Evolutionary conservation across 2,329 filamentous ascomycete species (phyloP).

Genomic region (Thermothelomyces thermophilus): DNA sequence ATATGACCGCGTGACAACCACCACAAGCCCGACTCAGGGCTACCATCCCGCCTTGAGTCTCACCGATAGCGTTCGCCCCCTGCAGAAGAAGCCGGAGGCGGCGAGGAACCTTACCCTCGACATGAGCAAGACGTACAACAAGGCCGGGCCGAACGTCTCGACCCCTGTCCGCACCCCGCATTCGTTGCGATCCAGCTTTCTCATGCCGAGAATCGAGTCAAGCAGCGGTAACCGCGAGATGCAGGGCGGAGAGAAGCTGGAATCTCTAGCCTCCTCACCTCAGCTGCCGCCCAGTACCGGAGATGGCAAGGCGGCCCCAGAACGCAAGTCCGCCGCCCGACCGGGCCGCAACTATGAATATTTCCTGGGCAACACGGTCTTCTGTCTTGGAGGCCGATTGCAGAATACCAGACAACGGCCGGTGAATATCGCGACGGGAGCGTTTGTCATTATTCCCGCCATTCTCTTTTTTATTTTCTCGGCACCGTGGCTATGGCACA

Average conservation of each 20-base stretch:
- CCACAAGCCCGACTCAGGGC: slow-evolving; percentile 63
- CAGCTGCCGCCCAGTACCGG: slow-evolving; percentile 39
- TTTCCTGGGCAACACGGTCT: slow-evolving; percentile 88
- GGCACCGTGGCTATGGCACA: slow-evolving; percentile 76
- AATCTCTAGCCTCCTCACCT: slow-evolving; percentile 72
- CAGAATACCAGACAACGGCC: slow-evolving; percentile 85
- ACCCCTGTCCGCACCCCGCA: slow-evolving; percentile 64
- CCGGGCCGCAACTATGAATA: slow-evolving; percentile 79
- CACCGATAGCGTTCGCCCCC: slow-evolving; percentile 70
- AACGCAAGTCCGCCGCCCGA: slow-evolving; percentile 29
- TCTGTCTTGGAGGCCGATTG: slow-evolving; percentile 76
- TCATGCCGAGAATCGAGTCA: slow-evolving; percentile 53
- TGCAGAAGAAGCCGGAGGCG: slow-evolving; percentile 46
- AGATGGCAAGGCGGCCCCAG: slow-evolving; percentile 22
- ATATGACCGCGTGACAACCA: slow-evolving; percentile 63
- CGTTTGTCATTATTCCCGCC: slow-evolving; percentile 71
- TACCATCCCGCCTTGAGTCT: slow-evolving; percentile 55
- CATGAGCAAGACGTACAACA: slow-evolving; percentile 53
- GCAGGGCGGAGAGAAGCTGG: slow-evolving; percentile 73
- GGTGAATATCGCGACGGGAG: slow-evolving; percentile 79
- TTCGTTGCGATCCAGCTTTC: slow-evolving; percentile 71
- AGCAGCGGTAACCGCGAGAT: slow-evolving; percentile 49
- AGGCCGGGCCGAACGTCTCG: slow-evolving; percentile 36
- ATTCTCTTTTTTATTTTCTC: slow-evolving; percentile 81
- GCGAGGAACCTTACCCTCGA: slow-evolving; percentile 48